Conservation (phyloP, 169 alveolate genomes). For the Eimeria necatrix region DNA sequence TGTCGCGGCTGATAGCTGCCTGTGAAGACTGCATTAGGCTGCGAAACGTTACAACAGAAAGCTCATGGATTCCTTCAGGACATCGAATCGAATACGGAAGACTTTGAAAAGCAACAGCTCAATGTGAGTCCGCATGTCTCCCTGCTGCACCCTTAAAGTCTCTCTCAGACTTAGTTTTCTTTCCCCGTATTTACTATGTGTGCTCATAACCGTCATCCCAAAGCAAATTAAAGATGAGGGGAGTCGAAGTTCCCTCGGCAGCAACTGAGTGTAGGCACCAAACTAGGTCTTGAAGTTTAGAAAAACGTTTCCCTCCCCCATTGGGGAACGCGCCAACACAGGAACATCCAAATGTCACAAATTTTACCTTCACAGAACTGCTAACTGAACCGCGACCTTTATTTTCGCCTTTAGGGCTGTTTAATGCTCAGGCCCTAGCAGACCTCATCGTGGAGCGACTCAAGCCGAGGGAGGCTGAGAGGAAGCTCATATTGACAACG, state of each 20-base stretch:
- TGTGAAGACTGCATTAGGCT: no score
- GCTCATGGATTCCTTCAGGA: no score
- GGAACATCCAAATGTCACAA: neutral
- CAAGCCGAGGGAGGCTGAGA: neutral
- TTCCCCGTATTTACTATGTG: neutral
- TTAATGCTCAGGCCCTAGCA: conserved; percentile 26
- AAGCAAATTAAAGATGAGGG: neutral
- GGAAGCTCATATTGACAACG: neutral
- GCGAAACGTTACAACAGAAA: no score
- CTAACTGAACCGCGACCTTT: neutral
- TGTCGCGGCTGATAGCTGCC: no score
- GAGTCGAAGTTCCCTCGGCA: neutral
- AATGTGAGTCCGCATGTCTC: neutral
- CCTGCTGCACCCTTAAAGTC: neutral
- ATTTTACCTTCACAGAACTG: neutral
- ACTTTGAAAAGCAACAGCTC: conserved; percentile 3
- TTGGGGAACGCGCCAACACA: neutral
- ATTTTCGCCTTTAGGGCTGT: neutral
- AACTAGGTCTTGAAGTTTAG: neutral
- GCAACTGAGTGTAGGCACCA: neutral
- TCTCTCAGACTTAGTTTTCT: no score
- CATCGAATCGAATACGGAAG: neutral
- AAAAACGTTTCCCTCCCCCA: neutral
- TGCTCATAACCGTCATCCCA: neutral
- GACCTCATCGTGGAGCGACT: neutral